phyloP scores from a whole-genome alignment of 768 basidiomycete genomes.

The Russula vinacea region DNA sequence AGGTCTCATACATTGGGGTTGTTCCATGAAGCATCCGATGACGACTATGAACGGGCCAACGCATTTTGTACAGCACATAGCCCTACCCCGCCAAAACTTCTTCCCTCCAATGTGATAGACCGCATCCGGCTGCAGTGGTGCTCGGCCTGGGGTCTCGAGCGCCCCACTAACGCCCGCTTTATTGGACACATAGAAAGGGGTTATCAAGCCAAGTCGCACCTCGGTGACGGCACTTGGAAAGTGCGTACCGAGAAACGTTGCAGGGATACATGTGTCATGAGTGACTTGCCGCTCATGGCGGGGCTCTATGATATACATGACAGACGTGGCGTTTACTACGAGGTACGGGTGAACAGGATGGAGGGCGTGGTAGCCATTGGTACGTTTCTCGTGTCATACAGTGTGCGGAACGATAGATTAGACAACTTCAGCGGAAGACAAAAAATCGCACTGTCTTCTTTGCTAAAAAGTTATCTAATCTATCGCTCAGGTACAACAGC shows the following conservation, averaged over 20 bases:
- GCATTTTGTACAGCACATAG: slow-evolving; percentile 47
- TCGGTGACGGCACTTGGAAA: slow-evolving; percentile 37
- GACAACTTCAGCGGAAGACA: too few relatives aligned
- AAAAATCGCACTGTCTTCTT: too few relatives aligned
- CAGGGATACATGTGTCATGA: slow-evolving; percentile 52
- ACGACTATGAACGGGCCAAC: slow-evolving; percentile 52
- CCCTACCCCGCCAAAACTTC: slow-evolving; percentile 42
- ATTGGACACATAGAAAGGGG: slow-evolving; percentile 40
- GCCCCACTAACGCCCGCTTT: slow-evolving; percentile 44
- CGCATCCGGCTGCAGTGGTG: slow-evolving; percentile 47
- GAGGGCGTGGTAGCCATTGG: slow-evolving; percentile 60
- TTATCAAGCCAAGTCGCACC: slow-evolving; percentile 37
- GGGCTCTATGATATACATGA: slow-evolving; percentile 57
- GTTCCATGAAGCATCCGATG: slow-evolving; percentile 53
- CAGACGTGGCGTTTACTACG: slow-evolving; percentile 61
- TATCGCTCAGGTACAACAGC: too few relatives aligned
- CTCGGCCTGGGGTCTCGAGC: slow-evolving; percentile 53
- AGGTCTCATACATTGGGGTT: slow-evolving; percentile 47
- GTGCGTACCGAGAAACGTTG: slow-evolving; percentile 46
- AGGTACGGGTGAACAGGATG: slow-evolving; percentile 56
- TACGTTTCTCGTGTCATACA: slow-evolving; percentile 32
- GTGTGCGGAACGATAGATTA: too few relatives aligned
- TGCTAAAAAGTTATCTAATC: not conserved
- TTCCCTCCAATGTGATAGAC: slow-evolving; percentile 54
- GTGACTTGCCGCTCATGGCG: slow-evolving; percentile 56